Base-by-base conservation (phyloP, 257 asterid species). In the Henckelia pumila region DNA sequence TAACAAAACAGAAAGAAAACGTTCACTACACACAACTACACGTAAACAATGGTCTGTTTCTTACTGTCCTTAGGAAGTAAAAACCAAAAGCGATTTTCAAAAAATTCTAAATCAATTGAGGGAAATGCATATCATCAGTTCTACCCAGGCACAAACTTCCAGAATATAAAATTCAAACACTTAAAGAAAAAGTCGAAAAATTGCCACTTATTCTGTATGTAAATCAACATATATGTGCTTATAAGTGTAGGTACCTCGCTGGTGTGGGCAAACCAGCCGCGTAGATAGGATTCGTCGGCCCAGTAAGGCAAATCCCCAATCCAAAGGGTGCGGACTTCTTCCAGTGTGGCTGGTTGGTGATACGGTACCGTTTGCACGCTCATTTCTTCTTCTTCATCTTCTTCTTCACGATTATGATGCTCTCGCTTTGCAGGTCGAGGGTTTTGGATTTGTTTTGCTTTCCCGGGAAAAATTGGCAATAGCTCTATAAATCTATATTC, bases 281-380 rank as follows among this genome's bases (percentile, higher is more conserved):
- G 92, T 68, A 93, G 95, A 74, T 88, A 93, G 56, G 84, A 77
- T 71, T 93, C 99, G 71, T 93, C 99, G 28, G 99, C 97, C 99
- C 99, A 93, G 63, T 85, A 88, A 14, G 99, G 99, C 86, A 93
- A 87, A 82, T 93, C 99, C 25, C 99, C 99, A 69, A 93, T 93
- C 99, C 99, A 93, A 19, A 93, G 97, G 62, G 99, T 93, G 7
- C 99, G 97, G 7, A 93, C 99, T 75, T 93, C 99, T 77, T 93
- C 99, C 8, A 88, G 85, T 35, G 95, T 86, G 2, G 96, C 89
- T 5, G 99, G 95, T 76, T 88, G 99, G 80, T 93, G 99, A 75
- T 93, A 93, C 67, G 98, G 93, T 69, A 66, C 86, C 80, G 85
- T 75, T 59, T 58, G 89, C 37, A 67, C 58, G 63, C 66, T 79